A percentile compares a stretch with the other conserved stretches of the same genome.
These are phyloP conservation scores for Fusarium dlaminii DNA, from an alignment of 2,329 filamentous ascomycete genomes.

Conservation along the genomic window DNA sequence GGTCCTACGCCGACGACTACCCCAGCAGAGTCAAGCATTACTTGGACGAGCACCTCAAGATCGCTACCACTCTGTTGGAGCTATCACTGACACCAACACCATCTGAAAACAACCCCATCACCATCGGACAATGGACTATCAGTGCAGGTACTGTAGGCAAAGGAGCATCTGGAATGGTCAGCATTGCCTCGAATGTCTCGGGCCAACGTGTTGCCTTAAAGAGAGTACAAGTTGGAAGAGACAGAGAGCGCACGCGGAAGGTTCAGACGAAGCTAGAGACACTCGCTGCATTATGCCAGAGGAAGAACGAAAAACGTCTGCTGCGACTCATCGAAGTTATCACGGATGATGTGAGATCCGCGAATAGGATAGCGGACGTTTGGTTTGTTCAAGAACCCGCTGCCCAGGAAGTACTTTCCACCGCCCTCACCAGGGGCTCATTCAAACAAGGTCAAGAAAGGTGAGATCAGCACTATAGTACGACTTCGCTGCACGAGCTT, in stretches of 20 bases:
- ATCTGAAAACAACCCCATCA: neutral
- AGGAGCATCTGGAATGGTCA: neutral
- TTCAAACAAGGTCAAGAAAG: neutral
- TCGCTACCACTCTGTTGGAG: rapidly evolving
- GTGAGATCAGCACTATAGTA: neutral
- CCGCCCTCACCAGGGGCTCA: rapidly evolving
- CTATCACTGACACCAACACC: neutral
- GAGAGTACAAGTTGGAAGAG: neutral
- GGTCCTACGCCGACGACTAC: neutral
- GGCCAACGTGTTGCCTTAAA: neutral
- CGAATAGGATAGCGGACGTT: rapidly evolving
- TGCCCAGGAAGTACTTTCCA: neutral
- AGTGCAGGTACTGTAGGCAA: neutral
- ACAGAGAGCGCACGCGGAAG: neutral
- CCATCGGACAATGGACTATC: neutral
- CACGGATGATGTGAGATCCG: neutral
- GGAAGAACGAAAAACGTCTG: rapidly evolving
- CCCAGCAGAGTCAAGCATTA: neutral
- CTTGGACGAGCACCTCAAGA: neutral
- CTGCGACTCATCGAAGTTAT: neutral
- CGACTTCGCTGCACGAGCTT: rapidly evolving
- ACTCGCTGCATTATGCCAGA: neutral
- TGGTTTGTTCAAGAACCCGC: neutral
- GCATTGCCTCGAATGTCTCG: neutral
- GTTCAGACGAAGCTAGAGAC: neutral